Conservation (phyloP, 139 green algal species). For the Gonium pectorale region DNA sequence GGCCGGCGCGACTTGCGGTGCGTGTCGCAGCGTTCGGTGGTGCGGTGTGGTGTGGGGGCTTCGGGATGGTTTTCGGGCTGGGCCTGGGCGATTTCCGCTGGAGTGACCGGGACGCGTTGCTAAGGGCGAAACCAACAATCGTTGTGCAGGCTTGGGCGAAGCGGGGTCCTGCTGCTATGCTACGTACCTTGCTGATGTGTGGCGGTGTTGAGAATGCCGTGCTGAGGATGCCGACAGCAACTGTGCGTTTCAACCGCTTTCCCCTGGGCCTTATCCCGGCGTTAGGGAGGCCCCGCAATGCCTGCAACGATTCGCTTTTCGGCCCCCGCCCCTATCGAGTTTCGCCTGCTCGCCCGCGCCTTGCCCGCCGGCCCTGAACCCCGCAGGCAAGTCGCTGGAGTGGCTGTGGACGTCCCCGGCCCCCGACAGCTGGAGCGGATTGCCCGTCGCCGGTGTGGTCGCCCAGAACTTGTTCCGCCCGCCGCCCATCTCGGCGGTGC, state of each 20-base stretch:
- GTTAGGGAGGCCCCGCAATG: not conserved
- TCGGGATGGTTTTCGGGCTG: too few species aligned
- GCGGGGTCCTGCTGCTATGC: too few species aligned
- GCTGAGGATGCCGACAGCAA: too few species aligned
- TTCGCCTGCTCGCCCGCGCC: not conserved
- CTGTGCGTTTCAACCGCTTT: not conserved
- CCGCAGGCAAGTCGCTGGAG: not conserved
- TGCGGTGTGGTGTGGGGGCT: not conserved
- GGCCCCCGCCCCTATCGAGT: not conserved
- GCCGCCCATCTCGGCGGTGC: not conserved
- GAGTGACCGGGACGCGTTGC: not conserved
- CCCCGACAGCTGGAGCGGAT: not conserved
- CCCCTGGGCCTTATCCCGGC: not conserved
- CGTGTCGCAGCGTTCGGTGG: not conserved
- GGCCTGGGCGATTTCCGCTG: not conserved
- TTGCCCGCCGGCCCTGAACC: not conserved
- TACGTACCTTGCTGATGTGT: too few species aligned
- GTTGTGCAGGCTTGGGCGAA: too few species aligned
- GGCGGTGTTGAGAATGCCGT: too few species aligned
- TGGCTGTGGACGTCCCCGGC: conserved; percentile 25
- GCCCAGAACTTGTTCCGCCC: not conserved
- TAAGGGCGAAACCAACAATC: not conserved
- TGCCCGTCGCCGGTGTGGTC: not conserved
- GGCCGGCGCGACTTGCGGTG: too few species aligned
- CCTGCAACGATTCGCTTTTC: not conserved